Conservation (phyloP, 768 basidiomycete species). For the Rhodotorula diobovata region DNA sequence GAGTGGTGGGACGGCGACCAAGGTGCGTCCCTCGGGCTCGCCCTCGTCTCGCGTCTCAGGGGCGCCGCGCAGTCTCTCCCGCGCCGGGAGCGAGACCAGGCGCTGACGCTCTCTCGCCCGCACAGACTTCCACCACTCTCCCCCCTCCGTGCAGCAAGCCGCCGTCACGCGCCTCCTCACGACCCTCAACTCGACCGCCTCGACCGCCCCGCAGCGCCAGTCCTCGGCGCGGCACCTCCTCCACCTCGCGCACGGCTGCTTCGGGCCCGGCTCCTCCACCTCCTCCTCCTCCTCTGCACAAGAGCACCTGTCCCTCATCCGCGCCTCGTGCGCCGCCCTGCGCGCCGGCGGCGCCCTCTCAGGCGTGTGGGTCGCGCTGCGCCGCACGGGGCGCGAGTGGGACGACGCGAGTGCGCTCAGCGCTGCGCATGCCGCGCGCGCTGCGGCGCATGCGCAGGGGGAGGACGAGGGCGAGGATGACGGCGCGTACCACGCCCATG, state of each 20-base stretch:
- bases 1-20: conserved; percentile 27
- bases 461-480: neutral
- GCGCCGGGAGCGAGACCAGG: neutral
- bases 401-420: conserved; percentile 14
- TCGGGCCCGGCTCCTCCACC: conserved; percentile 53
- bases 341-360: conserved; percentile 76
- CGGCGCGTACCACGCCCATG: neutral
- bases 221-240: conserved; percentile 78
- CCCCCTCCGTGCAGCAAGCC: conserved; percentile 60
- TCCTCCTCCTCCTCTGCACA: conserved; percentile 89
- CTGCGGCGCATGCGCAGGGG: neutral
- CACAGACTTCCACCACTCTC: conserved; percentile 73
- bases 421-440: neutral
- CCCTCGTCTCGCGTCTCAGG: conserved; percentile 2
- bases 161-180: conserved; percentile 78
- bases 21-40: conserved; percentile 20
- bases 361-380: conserved; percentile 78
- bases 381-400: conserved; percentile 63
- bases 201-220: conserved; percentile 60
- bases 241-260: conserved; percentile 80
- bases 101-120: neutral
- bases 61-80: too few relatives aligned
- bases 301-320: conserved; percentile 91
- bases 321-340: conserved; percentile 84
- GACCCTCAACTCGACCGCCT: conserved; percentile 76